phyloP scores from a whole-genome alignment of 352 stramenopile genomes.

The Blastocystis sp. region DNA sequence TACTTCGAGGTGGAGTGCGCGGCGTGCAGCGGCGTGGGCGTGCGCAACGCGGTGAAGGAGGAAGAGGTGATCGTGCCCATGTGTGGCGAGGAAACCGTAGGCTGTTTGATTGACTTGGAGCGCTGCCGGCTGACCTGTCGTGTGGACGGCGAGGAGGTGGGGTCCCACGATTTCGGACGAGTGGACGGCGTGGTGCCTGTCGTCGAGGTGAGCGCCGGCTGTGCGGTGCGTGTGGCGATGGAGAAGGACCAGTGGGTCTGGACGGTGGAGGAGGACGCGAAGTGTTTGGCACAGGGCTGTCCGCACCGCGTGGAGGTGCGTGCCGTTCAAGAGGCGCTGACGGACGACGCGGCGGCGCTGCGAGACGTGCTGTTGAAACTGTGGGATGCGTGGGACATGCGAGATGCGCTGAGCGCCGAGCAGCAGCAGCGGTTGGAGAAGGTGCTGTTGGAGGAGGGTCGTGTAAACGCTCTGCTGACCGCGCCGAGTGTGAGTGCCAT shows the following conservation, averaged over 20 bases:
- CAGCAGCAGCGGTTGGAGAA: background rate
- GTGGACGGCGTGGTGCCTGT: background rate
- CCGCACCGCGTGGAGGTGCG: too few species aligned
- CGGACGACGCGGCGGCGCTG: background rate
- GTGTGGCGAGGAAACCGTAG: background rate
- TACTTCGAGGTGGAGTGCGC: background rate
- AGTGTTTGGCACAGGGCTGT: background rate
- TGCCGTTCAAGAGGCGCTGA: background rate
- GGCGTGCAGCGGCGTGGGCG: background rate
- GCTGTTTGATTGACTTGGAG: background rate
- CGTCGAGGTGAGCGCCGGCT: background rate
- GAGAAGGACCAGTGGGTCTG: background rate
- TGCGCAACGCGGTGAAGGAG: background rate
- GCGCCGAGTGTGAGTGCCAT: too few species aligned
- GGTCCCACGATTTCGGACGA: background rate
- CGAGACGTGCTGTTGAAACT: background rate
- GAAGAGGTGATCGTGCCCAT: background rate
- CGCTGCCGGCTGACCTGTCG: background rate
- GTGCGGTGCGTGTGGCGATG: background rate
- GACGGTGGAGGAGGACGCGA: background rate
- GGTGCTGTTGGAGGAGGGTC: background rate
- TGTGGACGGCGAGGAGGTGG: background rate
- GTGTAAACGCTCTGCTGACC: background rate
- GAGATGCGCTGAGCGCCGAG: background rate
- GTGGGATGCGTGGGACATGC: background rate